Evolutionary conservation across 805 yeast genomes (phyloP).

Genomic region (Komagataella pastoris): DNA sequence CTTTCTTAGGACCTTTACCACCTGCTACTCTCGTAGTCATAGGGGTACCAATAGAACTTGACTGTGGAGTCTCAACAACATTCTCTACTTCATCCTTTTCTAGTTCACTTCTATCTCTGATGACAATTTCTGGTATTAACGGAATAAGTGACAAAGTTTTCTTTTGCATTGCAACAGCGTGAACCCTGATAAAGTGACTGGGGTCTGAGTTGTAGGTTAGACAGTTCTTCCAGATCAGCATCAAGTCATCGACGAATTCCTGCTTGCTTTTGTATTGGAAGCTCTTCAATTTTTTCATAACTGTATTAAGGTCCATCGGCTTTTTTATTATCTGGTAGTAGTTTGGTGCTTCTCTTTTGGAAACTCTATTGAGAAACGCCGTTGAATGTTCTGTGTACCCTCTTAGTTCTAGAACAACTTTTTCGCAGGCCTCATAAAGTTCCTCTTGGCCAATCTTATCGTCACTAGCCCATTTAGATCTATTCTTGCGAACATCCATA

Average conservation of each 20-base stretch:
- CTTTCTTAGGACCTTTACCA: slow-evolving; percentile 21
- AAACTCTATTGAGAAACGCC: slow-evolving; percentile 90
- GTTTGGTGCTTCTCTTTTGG: slow-evolving; percentile 96
- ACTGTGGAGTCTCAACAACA: slow-evolving; percentile 15
- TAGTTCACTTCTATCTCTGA: slow-evolving; percentile 60
- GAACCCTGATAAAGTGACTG: slow-evolving; percentile 76
- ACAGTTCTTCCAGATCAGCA: slow-evolving; percentile 93
- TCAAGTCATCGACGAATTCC: slow-evolving; percentile 89
- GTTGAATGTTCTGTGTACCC: slow-evolving; percentile 94
- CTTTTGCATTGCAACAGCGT: slow-evolving; percentile 94
- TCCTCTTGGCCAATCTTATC: slow-evolving; percentile 96
- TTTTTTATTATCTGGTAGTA: slow-evolving; percentile 79
- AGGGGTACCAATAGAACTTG: slow-evolving; percentile 1
- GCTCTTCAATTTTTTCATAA: slow-evolving; percentile 74
- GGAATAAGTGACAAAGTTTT: slow-evolving; percentile 67
- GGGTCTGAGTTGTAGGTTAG: slow-evolving; percentile 91
- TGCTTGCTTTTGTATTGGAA: slow-evolving; percentile 74
- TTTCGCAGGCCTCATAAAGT: slow-evolving; percentile 92
- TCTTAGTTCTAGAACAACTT: slow-evolving; percentile 80
- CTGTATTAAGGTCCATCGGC: slow-evolving; percentile 96
- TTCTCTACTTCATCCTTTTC: slow-evolving; percentile 49
- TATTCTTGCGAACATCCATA: slow-evolving; percentile 84
- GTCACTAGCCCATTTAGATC: slow-evolving; percentile 97
- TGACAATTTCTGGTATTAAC: slow-evolving; percentile 76
- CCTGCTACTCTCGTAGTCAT: slow-evolving; percentile 18